Evolutionary conservation across 2,329 filamentous ascomycete species (phyloP), one percentile per base, ranked within the genome.

Genomic region (Ploettnerulaceae sp.): DNA sequence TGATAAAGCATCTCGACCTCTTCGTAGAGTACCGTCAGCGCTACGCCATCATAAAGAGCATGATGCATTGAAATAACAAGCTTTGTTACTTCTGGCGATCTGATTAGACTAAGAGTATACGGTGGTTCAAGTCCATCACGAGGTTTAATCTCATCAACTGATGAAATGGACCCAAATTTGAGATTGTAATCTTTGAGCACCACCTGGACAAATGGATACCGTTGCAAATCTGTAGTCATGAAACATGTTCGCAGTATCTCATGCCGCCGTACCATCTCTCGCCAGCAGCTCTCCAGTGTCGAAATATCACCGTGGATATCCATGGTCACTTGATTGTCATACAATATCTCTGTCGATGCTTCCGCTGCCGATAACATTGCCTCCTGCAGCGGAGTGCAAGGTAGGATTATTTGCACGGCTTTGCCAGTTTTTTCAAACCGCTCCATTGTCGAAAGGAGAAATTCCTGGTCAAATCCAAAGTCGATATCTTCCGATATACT

Each of bases 351-450:
- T 1, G 65, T 65, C 2, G 52, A 70, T 57, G 67, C 67, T 3
- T 64, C 55, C 20, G 67, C 67, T 7, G 79, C 76, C 2, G 81
- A 82, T 0, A 95, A 71, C 89, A 95, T 95, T 1, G 84, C 85
- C 67, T 94, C 86, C 63, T 96, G 90, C 0, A 96, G 69, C 1
- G 89, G 86, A 1, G 89, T 94, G 61, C 90, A 95, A 1, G 89
- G 89, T 4, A 90, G 67, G 7, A 95, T 71, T 1, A 69, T 71
- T 22, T 75, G 66, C 2, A 85, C 68, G 0, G 55, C 34, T 4
- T 64, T 54, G 17, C 60, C 51, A 20, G 34, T 39, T 9, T 41
- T 24, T 11, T 38, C n/a, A 41, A 64, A 63, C 2, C 24, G 41
- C 3, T 43, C 28, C 1, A 39, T 47, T 4, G 52, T 61, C 5